A percentile compares a stretch with the other conserved stretches of the same genome.
phyloP scores from a whole-genome alignment of 768 basidiomycete genomes.

The Pholiota conissans region DNA sequence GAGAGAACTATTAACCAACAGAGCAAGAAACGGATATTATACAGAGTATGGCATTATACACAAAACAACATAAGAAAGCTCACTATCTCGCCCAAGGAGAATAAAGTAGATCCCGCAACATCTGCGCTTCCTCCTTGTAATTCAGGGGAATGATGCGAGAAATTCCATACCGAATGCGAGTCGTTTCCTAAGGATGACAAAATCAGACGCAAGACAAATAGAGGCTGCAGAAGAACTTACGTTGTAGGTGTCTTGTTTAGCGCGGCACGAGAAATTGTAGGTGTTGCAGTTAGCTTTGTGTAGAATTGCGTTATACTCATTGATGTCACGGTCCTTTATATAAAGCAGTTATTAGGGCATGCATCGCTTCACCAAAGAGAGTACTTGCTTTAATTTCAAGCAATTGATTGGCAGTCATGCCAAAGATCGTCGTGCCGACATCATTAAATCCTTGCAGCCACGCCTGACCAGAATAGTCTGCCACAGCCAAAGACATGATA shows the following conservation, averaged over 20 bases:
- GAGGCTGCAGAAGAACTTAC: conserved; percentile 40
- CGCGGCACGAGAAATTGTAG: conserved; percentile 84
- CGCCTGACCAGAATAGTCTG: conserved; percentile 86
- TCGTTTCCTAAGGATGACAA: conserved; percentile 56
- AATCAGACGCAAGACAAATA: not conserved
- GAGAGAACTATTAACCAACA: not conserved
- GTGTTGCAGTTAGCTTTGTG: conserved; percentile 64
- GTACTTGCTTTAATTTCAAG: conserved; percentile 64
- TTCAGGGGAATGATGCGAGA: conserved; percentile 64
- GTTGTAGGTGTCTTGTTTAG: conserved; percentile 84
- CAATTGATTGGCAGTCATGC: conserved; percentile 77
- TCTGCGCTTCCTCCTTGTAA: conserved; percentile 65
- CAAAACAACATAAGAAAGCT: not conserved
- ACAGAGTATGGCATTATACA: not conserved
- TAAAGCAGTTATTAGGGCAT: not conserved
- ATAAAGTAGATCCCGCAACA: conserved; percentile 59
- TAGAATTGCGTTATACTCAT: conserved; percentile 56
- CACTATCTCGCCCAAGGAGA: conserved; percentile 54
- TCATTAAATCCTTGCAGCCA: conserved; percentile 99
- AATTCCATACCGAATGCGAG: conserved; percentile 82
- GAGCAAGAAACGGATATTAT: not conserved
- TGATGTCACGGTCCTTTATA: conserved; percentile 14
- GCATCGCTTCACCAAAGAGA: not conserved
- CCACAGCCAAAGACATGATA: conserved; percentile 81
- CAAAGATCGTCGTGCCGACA: conserved; percentile 74